Base-by-base conservation (phyloP, 2,329 filamentous ascomycete genomes). In the Aspergillus sp. region DNA sequence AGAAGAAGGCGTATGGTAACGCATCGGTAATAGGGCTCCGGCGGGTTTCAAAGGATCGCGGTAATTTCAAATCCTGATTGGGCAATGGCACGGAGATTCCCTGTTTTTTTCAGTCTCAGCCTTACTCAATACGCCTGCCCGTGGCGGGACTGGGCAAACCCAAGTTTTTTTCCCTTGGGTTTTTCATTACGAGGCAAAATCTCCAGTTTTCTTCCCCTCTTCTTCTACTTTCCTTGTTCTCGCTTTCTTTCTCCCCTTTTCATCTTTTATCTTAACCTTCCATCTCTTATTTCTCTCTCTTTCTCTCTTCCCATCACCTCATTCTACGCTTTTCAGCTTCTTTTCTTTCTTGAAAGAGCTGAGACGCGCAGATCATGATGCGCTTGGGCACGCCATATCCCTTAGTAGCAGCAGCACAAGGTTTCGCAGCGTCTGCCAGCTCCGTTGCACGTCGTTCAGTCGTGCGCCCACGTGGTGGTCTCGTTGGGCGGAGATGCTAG, bases 391-490 rank as follows among this genome's bases (percentile, higher is more conserved):
- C 62, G 60, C 65, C 58, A 63, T 63, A 64, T 56, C 60, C 57
- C 45, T 26, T 55, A 54, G 47, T 45, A 59, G 59, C 58, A 59
- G 63, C 61, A 63, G 63, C 61, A 67, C 63, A 64, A 65, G 67
- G 67, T 68, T 69, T 65, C 68, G 67, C 71, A 71, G 71, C 69
- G 60, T 65, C 65, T 61, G 67, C 63, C 62, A 62, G 47, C 55
- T 60, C 59, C 65, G 60, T 64, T 57, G 60, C 68, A 69, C 66
- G 65, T 67, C 68, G 67, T 74, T 67, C 65, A 74, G 65, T 74
- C 67, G 65, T 73, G 67, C 68, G 66, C 73, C 73, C 72, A 75
- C 73, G 73, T 75, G 72, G 71, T 72, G 68, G 63, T 63, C 63
- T 69, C 67, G 65, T 67, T 68, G 66, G 66, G 66, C 67, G 66